Base-by-base conservation (phyloP, 768 basidiomycete species). In the Auricularia heimuer region DNA sequence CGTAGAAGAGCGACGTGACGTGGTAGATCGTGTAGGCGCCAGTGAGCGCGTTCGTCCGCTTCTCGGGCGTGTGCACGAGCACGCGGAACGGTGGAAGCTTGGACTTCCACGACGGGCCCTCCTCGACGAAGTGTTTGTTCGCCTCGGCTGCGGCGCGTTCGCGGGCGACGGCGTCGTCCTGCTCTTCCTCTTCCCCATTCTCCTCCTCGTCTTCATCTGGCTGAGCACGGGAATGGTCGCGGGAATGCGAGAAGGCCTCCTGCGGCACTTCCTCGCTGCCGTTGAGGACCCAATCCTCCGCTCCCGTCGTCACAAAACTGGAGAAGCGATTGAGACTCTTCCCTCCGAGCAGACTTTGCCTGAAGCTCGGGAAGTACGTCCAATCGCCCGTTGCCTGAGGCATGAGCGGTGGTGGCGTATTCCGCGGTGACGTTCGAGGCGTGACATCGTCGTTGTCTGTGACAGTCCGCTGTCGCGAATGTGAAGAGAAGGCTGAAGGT, bases 271-370 rank as follows among this genome's bases (percentile, higher is more conserved):
- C 35, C 24, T 64, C 73, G 34, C 75, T 78, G 3, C 91, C 91
- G 62, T 87, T 83, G n/a, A 92, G 80, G 7, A 92, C 81, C 77
- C 86, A 93, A 62, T 87, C 86, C 73, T 93, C 91, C 10, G 91
- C 91, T 42, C 91, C 91, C 65, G 87, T 90, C 6, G 88, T 90
- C 14, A 93, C 90, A 72, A 92, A 93, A 64, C 81, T 87, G 0
- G 90, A 91, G 75, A 93, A 93, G n/a, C 90, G 82, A 73, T 92
- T 92, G 63, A 92, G 74, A 56, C 84, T 85, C 74, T 87, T 91
- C 10, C 90, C 89, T 36, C 89, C 85, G 1, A 93, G 82, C 0
- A 92, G 78, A 68, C 84, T 87, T 11, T 67, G 64, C 8, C 85
- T 78, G 69, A 90, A 88, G 72, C 83, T 89, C 1, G 89, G 88